These are phyloP conservation scores for Avena sativa DNA, from an alignment of 176 grass and related monocot genomes.

Conservation along the genomic window DNA sequence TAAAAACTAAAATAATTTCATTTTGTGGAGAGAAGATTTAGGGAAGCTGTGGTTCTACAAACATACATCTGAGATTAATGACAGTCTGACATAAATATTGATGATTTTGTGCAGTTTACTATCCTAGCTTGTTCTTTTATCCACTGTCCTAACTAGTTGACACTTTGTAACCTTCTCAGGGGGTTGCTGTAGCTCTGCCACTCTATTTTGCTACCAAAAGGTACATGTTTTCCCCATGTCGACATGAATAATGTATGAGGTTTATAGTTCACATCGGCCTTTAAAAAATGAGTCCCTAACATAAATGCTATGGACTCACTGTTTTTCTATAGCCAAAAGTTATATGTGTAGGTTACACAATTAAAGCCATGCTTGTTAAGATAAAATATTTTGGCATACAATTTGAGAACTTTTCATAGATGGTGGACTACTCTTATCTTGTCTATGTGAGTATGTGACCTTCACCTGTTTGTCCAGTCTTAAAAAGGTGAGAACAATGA, in stretches of 20 bases:
- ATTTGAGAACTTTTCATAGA: constrained; percentile 6
- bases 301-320: not conserved
- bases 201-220: constrained; percentile 96
- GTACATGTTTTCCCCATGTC: constrained; percentile 54
- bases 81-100: not conserved
- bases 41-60: constrained; percentile 15
- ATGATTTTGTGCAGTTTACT: constrained; percentile 4
- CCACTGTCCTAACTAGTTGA: constrained; percentile 28
- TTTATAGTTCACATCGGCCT: constrained; percentile 17
- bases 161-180: constrained; percentile 56
- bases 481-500: constrained; percentile 17
- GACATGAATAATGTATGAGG: constrained; percentile 9
- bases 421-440: not conserved
- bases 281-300: not conserved
- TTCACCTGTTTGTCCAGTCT: not conserved
- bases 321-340: constrained; percentile 19
- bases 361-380: constrained; percentile 6
- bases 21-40: not conserved
- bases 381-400: not conserved
- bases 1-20: not conserved
- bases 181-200: constrained; percentile 96
- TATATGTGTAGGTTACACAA: constrained; percentile 7
- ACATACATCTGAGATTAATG: constrained; percentile 7
- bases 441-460: constrained; percentile 4
- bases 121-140: constrained; percentile 1